Percentiles rank a stretch among this genome's conserved stretches.
Conservation (phyloP, 2,329 filamentous ascomycete genomes). For the Ceratocystis ficicola region DNA sequence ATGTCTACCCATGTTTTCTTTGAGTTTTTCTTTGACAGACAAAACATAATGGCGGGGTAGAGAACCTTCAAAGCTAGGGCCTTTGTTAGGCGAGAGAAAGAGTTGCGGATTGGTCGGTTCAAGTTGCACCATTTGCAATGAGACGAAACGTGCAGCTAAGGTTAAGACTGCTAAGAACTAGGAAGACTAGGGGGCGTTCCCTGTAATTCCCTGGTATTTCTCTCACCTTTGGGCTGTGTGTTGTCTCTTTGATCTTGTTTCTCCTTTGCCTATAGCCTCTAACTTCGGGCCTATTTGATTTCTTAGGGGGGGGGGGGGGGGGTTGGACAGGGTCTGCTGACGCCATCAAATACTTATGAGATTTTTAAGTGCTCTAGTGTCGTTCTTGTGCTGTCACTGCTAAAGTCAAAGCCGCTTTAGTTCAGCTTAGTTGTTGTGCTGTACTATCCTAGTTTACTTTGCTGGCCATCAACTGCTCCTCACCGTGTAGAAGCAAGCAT, state of each 20-base stretch:
- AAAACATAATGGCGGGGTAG: constrained; percentile 11
- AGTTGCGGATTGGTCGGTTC: constrained; percentile 9
- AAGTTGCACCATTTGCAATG: constrained; percentile 12
- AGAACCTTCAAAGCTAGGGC: constrained; percentile 3
- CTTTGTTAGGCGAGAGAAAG: constrained; percentile 11
- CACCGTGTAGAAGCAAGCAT: no score
- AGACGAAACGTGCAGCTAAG: constrained; percentile 12
- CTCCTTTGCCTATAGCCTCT: neutral
- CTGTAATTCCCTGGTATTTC: constrained; percentile 8
- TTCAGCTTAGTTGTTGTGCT: neutral
- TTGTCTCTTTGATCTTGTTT: neutral
- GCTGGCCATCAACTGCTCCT: neutral
- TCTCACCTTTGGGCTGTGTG: neutral
- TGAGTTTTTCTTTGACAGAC: constrained; percentile 3
- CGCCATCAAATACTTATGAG: neutral
- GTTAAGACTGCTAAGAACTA: neutral
- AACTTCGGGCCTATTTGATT: neutral
- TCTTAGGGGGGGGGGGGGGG: neutral
- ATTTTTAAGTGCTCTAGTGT: neutral
- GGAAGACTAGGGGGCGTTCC: neutral
- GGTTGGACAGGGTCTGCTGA: no score
- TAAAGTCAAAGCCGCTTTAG: neutral
- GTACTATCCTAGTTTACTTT: neutral
- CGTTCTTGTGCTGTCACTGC: neutral
- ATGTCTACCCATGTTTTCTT: constrained; percentile 1